These are phyloP conservation scores for Candida glucosophila DNA, from an alignment of 1,139 yeast genomes.

Conservation along the genomic window DNA sequence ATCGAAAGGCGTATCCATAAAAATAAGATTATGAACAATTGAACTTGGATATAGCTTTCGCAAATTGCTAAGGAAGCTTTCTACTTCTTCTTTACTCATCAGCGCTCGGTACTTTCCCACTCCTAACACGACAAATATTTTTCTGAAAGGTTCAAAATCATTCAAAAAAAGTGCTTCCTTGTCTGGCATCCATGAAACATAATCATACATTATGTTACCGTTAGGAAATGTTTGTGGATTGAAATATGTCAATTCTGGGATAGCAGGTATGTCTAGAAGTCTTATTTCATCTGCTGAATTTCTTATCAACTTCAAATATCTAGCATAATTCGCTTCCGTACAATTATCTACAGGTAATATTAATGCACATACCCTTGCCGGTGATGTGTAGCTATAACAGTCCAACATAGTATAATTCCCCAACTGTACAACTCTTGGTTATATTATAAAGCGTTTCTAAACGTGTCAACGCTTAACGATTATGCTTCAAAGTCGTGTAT, in stretches of 20 bases:
- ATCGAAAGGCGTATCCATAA: conserved; percentile 45
- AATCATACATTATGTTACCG: conserved; percentile 61
- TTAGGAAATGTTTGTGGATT: conserved; percentile 81
- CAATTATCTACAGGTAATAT: conserved; percentile 66
- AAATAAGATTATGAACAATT: conserved; percentile 53
- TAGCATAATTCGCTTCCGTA: conserved; percentile 36
- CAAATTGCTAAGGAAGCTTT: too few relatives aligned
- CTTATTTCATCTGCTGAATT: conserved; percentile 50
- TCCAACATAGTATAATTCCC: conserved; percentile 13
- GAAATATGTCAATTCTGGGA: conserved; percentile 46
- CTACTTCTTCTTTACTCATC: neutral
- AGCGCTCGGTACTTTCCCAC: conserved; percentile 34
- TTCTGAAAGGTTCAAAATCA: conserved; percentile 85
- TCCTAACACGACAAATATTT: conserved; percentile 63
- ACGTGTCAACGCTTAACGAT: too few relatives aligned
- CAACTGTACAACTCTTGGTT: too few relatives aligned
- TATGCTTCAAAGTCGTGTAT: too few relatives aligned
- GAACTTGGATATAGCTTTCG: conserved; percentile 42
- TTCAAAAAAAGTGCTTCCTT: conserved; percentile 57
- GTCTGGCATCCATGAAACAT: conserved; percentile 41
- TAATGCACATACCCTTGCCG: conserved; percentile 59
- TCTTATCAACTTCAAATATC: conserved; percentile 38
- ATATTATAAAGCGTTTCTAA: too few relatives aligned
- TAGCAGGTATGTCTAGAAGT: conserved; percentile 66
- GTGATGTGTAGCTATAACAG: conserved; percentile 29